A percentile compares a stretch with the other conserved stretches of the same genome.
phyloP scores from a whole-genome alignment of 306 rosid species.

The Trifolium dubium region DNA sequence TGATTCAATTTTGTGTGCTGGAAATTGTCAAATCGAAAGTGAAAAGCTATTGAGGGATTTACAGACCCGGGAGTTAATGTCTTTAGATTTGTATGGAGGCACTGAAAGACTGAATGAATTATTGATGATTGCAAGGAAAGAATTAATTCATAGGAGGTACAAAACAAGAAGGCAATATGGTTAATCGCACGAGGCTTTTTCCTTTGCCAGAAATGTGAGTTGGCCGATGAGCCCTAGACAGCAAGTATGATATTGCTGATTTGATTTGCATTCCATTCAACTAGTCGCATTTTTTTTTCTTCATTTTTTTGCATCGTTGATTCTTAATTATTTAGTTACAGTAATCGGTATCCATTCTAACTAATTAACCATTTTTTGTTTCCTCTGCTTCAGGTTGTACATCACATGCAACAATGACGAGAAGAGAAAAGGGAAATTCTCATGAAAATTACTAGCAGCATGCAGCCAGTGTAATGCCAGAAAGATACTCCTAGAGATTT shows the following conservation, averaged over 20 bases:
- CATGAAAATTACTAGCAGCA: constrained; percentile 29
- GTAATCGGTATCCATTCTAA: constrained; percentile 24
- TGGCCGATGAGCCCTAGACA: constrained; percentile 30
- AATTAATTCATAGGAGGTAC: constrained; percentile 47
- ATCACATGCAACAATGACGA: constrained; percentile 34
- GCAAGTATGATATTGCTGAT: constrained; percentile 25
- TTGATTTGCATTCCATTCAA: constrained; percentile 38
- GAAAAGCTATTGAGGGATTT: constrained; percentile 63
- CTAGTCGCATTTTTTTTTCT: constrained; percentile 17
- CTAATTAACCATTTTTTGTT: background rate
- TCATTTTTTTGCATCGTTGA: constrained; percentile 8
- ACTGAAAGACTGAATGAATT: constrained; percentile 43
- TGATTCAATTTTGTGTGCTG: constrained; percentile 46
- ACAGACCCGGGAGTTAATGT: constrained; percentile 56
- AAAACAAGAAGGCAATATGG: constrained; percentile 44
- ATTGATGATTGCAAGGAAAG: constrained; percentile 51
- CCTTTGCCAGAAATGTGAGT: constrained; percentile 25
- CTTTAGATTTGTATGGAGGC: constrained; percentile 47
- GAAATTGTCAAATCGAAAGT: constrained; percentile 46
- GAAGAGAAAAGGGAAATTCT: constrained; percentile 18
- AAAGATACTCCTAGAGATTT: constrained; percentile 24
- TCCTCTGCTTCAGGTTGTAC: constrained; percentile 33
- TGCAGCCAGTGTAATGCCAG: constrained; percentile 7
- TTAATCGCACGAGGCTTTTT: constrained; percentile 12
- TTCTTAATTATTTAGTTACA: background rate